Evolutionary conservation across 1,284 basidiomycete species (phyloP).

Genomic region (Vanrija humicola): DNA sequence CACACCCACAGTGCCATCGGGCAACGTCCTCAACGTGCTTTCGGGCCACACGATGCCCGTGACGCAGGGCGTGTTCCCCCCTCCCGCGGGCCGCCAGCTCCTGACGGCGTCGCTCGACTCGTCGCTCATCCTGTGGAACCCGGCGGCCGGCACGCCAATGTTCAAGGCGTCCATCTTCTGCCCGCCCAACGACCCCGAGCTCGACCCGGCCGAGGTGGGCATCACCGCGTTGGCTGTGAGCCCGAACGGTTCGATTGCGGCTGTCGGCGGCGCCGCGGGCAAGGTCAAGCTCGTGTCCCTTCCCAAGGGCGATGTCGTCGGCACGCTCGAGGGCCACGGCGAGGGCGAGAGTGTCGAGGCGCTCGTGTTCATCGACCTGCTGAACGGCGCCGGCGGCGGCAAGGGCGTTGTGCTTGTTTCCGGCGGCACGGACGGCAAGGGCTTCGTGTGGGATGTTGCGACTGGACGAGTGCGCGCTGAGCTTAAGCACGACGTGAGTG

Average conservation of each 20-base stretch:
- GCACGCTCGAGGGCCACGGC: conserved; percentile 73
- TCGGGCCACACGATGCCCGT: conserved; percentile 82
- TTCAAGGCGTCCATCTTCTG: conserved; percentile 54
- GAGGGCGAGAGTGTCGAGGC: conserved; percentile 89
- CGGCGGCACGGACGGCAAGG: conserved; percentile 89
- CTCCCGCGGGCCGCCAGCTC: conserved; percentile 67
- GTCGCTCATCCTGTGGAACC: conserved; percentile 87
- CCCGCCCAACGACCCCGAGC: conserved; percentile 58
- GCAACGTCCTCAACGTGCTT: conserved; percentile 92
- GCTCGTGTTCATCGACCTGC: conserved; percentile 76
- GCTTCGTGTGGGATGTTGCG: conserved; percentile 87
- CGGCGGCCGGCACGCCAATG: conserved; percentile 61
- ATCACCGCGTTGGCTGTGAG: conserved; percentile 86
- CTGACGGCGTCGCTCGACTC: conserved; percentile 83
- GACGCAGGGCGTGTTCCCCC: conserved; percentile 82
- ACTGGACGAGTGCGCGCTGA: conserved; percentile 77
- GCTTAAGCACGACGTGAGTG: conserved; percentile 68
- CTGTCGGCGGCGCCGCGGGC: conserved; percentile 81
- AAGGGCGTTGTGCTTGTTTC: conserved; percentile 69
- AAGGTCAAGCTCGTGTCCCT: conserved; percentile 79
- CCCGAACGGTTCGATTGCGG: conserved; percentile 75
- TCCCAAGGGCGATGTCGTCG: conserved; percentile 77
- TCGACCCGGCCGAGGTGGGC: conserved; percentile 56
- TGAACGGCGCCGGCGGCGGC: conserved; percentile 55
- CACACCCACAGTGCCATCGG: conserved; percentile 71